Evolutionary conservation across 176 grass and related monocot species (phyloP), one percentile per base, ranked within the genome.

Genomic region (Zizania latifolia): DNA sequence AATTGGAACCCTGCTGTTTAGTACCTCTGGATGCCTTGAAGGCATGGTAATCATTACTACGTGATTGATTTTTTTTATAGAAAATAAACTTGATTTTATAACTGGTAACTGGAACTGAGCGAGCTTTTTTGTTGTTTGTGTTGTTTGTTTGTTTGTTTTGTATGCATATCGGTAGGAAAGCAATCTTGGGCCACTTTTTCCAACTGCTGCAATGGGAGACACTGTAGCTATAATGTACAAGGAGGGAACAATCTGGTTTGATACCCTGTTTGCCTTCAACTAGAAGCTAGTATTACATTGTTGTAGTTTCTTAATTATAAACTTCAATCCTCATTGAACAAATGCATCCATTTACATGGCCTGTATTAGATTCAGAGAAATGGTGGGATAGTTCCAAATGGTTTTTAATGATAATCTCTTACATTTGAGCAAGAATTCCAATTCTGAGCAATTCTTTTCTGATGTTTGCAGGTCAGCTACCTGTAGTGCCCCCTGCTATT

Each of bases 101-200:
- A 63, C 75, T 86, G 19, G 17, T 48, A 61, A 76, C 74, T 85
- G 82, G 84, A 85, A 87, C 88, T 93, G 58, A 91, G 80, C 24
- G 77, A 66, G 27, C 12, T 26, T 86, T 83, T n/a, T n/a, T n/a
- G 74, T 84, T 93, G 62, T 85, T 82, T 63, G 69, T 81, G 46
- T 87, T 93, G 74, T 39, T n/a, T 88, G 82, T 84, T 86, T 93
- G 89, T 77, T 85, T 93, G 78, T 89, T 85, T 76, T 93, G 74
- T 97, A 60, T 93, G 81, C 88, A 76, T 89, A 86, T 97, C n/a
- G 85, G 51, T 91, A 93, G 84, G 91, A 92, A 87, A 88, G 84
- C 88, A 92, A 77, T 82, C 68, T 93, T 85, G 83, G 83, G 85
- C 78, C 86, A 79, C 89, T 91, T 82, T 88, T 83, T 88, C 89